Percentiles rank a stretch among this genome's conserved stretches.
These are phyloP conservation scores for Clonostachys solani DNA, from an alignment of 2,329 filamentous ascomycete genomes.

Conservation along the genomic window DNA sequence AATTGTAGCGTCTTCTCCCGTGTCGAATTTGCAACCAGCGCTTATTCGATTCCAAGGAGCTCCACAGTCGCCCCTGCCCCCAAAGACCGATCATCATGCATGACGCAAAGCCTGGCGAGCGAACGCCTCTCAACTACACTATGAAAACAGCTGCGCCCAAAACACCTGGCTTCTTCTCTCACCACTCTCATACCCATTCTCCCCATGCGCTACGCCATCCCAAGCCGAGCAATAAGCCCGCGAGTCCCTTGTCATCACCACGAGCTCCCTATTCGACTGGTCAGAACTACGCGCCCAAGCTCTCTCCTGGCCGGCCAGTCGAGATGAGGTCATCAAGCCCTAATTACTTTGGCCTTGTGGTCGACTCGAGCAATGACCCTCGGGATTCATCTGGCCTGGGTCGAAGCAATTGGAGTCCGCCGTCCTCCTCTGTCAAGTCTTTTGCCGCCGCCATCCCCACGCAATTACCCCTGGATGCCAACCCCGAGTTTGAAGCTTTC, in stretches of 20 bases:
- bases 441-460: conserved; percentile 66
- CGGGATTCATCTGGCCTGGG: conserved; percentile 61
- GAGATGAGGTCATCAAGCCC: conserved; percentile 58
- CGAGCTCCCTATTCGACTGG: conserved; percentile 48
- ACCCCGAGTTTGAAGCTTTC: conserved; percentile 81
- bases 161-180: conserved; percentile 14
- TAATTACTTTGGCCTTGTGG: conserved; percentile 80
- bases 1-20: neutral
- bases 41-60: too few species aligned
- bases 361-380: conserved; percentile 57
- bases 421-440: conserved; percentile 66
- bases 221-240: conserved; percentile 34
- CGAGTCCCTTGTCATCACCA: conserved; percentile 49
- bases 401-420: conserved; percentile 71
- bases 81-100: neutral
- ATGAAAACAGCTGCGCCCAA: conserved; percentile 35
- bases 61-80: too few species aligned
- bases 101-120: conserved; percentile 3
- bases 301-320: conserved; percentile 32
- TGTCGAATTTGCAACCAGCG: too few species aligned
- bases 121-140: conserved; percentile 28
- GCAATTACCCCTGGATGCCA: conserved; percentile 67
- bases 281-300: conserved; percentile 47
- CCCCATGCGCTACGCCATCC: conserved; percentile 30
- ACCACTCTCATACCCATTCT: conserved; percentile 32